A percentile compares a stretch with the other conserved stretches of the same genome.
These are phyloP conservation scores for Aplosporella prunicola DNA, from an alignment of 2,329 filamentous ascomycete genomes.

Conservation along the genomic window DNA sequence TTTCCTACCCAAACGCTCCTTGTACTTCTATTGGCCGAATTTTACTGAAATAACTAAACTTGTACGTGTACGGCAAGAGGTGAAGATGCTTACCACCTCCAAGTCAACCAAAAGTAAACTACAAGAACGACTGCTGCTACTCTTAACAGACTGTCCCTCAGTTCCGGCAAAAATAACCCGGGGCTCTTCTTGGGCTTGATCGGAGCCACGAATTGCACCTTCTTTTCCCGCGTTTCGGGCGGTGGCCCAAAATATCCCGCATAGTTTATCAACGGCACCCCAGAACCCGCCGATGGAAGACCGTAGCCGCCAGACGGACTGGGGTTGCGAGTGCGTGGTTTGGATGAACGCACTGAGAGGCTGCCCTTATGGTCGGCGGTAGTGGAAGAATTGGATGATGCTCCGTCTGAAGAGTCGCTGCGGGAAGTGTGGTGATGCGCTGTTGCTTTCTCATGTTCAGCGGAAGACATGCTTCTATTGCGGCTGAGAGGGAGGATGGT, in stretches of 20 bases:
- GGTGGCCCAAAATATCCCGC: slow-evolving; percentile 30
- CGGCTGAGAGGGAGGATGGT: slow-evolving; percentile 21
- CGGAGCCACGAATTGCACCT: slow-evolving; percentile 20
- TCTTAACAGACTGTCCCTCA: slow-evolving; percentile 51
- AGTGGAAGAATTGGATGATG: slow-evolving; percentile 24
- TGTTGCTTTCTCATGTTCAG: slow-evolving; percentile 20
- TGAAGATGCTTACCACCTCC: slow-evolving; percentile 22
- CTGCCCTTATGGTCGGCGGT: slow-evolving; percentile 18
- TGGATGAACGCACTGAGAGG: slow-evolving; percentile 19
- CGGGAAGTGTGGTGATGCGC: slow-evolving; percentile 8
- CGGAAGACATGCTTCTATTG: slow-evolving; percentile 12
- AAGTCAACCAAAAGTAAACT: slow-evolving; percentile 60
- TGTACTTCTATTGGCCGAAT: too few species aligned
- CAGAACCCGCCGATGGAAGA: slow-evolving; percentile 14
- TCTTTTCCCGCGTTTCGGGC: slow-evolving; percentile 21
- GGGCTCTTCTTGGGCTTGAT: slow-evolving; percentile 28
- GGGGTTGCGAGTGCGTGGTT: slow-evolving; percentile 26
- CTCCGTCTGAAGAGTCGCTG: slow-evolving; percentile 13
- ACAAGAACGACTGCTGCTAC: slow-evolving; percentile 54
- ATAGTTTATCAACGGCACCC: slow-evolving; percentile 30
- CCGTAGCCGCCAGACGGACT: slow-evolving; percentile 26
- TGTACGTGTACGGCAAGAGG: too few species aligned
- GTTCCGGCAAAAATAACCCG: slow-evolving; percentile 47
- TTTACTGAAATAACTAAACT: too few species aligned
- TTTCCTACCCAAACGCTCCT: too few species aligned